These are phyloP conservation scores for Penicillium sp. DNA, from an alignment of 2,329 filamentous ascomycete species.

Conservation along the genomic window DNA sequence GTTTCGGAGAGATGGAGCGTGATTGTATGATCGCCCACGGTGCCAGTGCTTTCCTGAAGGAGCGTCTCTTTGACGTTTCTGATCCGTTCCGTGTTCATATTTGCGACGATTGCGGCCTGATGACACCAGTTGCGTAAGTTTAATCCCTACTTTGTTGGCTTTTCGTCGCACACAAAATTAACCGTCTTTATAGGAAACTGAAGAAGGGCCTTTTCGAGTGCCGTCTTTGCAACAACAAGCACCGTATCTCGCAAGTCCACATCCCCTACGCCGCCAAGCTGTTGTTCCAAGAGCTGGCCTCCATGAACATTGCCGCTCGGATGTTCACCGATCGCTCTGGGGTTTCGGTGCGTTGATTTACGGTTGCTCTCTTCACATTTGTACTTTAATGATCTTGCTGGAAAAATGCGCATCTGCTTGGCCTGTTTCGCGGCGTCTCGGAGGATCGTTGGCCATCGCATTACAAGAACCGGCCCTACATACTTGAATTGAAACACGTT, in stretches of 20 bases:
- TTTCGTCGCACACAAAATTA: conserved; percentile 10
- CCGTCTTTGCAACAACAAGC: conserved; percentile 98
- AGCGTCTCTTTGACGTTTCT: conserved; percentile 93
- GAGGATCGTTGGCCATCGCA: conserved; percentile 20
- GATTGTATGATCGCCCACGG: conserved; percentile 99
- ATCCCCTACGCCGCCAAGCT: conserved; percentile 98
- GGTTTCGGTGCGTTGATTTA: conserved; percentile 41
- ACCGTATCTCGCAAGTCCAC: conserved; percentile 94
- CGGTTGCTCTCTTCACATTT: conserved; percentile 11
- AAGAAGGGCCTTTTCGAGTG: conserved; percentile 97
- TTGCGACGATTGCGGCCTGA: conserved; percentile 96
- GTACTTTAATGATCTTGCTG: conserved; percentile 29
- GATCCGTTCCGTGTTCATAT: conserved; percentile 98
- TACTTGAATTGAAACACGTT: conserved; percentile 18
- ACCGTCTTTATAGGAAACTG: conserved; percentile 63
- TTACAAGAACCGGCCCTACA: conserved; percentile 22
- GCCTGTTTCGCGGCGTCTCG: conserved; percentile 25
- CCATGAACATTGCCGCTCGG: conserved; percentile 97
- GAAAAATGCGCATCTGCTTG: conserved; percentile 24
- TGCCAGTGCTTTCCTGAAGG: conserved; percentile 93
- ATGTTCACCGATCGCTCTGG: conserved; percentile 78
- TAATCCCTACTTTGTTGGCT: background rate
- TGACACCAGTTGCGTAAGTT: conserved; percentile 98
- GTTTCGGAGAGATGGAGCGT: conserved; percentile 99
- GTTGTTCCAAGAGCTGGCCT: conserved; percentile 94